A percentile compares a stretch with the other conserved stretches of the same genome.
phyloP scores from a whole-genome alignment of 78 protist species.

The Acrasis kona region DNA sequence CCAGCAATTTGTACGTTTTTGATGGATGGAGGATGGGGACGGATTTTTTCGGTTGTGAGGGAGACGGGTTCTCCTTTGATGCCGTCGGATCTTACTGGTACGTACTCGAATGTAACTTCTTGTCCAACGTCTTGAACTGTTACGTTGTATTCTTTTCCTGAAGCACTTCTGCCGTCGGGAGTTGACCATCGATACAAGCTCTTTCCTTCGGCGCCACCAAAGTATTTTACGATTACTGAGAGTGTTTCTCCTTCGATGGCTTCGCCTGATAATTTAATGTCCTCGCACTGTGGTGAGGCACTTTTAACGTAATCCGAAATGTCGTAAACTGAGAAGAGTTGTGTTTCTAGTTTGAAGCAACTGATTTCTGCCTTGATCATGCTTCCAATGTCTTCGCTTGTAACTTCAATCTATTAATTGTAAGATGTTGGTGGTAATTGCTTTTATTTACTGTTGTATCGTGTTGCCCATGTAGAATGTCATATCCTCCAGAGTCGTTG shows the following conservation, averaged over 20 bases:
- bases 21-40: neutral
- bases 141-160: neutral
- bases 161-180: neutral
- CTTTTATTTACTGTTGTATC: too few species aligned
- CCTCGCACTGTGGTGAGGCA: neutral
- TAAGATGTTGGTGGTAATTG: too few species aligned
- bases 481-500: too few species aligned
- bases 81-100: constrained; percentile 8
- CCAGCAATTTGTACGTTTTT: neutral
- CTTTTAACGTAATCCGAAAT: neutral
- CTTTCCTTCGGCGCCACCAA: constrained; percentile 9
- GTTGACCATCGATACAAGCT: neutral
- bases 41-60: neutral
- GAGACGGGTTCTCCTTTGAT: neutral
- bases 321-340: neutral
- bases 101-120: neutral
- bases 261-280: constrained; percentile 1
- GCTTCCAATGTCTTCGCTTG: too few species aligned
- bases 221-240: constrained; percentile 1
- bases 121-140: neutral
- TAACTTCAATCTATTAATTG: too few species aligned
- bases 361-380: too few species aligned
- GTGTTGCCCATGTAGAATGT: too few species aligned
- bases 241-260: neutral
- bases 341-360: too few species aligned